phyloP scores from a whole-genome alignment of 1,284 basidiomycete species.

The Phlebopus sp. region DNA sequence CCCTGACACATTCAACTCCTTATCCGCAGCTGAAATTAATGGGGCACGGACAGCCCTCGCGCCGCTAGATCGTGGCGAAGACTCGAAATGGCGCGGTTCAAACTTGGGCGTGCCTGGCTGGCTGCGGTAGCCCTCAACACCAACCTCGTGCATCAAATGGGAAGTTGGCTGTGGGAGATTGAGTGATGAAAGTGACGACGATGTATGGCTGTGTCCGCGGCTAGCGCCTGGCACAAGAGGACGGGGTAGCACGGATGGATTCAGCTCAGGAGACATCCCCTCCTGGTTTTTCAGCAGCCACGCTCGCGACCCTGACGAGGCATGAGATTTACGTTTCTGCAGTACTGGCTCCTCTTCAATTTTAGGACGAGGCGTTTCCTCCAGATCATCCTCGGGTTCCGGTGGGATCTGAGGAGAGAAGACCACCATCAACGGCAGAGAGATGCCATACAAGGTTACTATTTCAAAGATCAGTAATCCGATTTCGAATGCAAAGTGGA shows the following conservation, averaged over 20 bases:
- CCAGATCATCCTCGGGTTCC: constrained; percentile 5
- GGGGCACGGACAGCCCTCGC: neutral
- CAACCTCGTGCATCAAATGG: neutral
- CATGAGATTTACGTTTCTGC: constrained; percentile 3
- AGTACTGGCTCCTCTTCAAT: neutral
- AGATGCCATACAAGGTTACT: constrained; percentile 34
- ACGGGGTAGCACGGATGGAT: constrained; percentile 1
- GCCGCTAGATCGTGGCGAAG: neutral
- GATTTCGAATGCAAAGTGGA: neutral
- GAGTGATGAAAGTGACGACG: constrained; percentile 4
- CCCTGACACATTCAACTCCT: neutral
- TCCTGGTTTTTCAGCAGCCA: constrained; percentile 10
- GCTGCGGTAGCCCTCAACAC: neutral
- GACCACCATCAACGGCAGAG: constrained; percentile 30
- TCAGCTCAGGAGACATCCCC: constrained; percentile 8
- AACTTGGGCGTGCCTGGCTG: neutral
- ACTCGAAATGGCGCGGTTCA: neutral
- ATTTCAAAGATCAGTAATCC: neutral
- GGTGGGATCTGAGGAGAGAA: constrained; percentile 14
- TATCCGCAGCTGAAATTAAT: neutral
- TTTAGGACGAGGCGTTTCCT: neutral
- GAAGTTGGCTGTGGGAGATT: neutral
- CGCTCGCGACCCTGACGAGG: constrained; percentile 3
- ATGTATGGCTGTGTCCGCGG: neutral
- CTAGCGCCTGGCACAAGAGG: neutral